phyloP scores from a whole-genome alignment of 2,329 filamentous ascomycete genomes.

The Endoconidiophora polonica region DNA sequence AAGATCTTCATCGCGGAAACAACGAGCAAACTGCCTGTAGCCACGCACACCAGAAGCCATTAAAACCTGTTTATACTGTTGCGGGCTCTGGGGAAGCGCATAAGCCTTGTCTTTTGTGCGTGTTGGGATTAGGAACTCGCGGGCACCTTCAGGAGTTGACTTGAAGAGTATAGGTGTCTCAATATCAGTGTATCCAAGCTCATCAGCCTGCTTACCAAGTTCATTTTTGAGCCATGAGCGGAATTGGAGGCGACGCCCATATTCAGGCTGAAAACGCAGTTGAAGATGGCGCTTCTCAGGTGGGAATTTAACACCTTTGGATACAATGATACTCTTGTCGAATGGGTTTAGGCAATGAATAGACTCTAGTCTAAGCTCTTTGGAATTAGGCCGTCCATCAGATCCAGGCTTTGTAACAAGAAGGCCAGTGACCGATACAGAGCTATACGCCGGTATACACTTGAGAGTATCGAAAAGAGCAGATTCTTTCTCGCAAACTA shows the following conservation, averaged over 20 bases:
- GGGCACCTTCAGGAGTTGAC: conserved; percentile 85
- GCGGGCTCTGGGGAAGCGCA: conserved; percentile 85
- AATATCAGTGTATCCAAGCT: conserved; percentile 53
- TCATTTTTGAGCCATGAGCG: conserved; percentile 43
- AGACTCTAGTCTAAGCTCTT: conserved; percentile 22
- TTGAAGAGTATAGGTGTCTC: conserved; percentile 95
- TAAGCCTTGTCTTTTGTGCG: conserved; percentile 62
- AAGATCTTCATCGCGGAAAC: conserved; percentile 89
- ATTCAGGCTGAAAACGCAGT: conserved; percentile 52
- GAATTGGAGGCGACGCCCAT: conserved; percentile 53
- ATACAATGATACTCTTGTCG: conserved; percentile 59
- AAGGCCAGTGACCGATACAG: conserved; percentile 32
- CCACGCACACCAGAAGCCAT: conserved; percentile 74
- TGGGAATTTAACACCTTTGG: conserved; percentile 55
- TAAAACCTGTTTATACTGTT: conserved; percentile 96
- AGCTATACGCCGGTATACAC: conserved; percentile 31
- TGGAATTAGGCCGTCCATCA: conserved; percentile 14
- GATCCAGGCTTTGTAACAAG: conserved; percentile 17
- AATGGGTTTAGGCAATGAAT: conserved; percentile 58
- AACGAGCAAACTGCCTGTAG: conserved; percentile 88
- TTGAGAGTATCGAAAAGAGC: conserved; percentile 27
- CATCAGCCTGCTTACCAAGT: conserved; percentile 36
- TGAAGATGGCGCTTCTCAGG: conserved; percentile 68
- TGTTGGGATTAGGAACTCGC: conserved; percentile 88
- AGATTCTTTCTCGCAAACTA: conserved; percentile 23